Evolutionary conservation across 2,329 filamentous ascomycete species (phyloP).

Genomic region (Helminthosporium solani): DNA sequence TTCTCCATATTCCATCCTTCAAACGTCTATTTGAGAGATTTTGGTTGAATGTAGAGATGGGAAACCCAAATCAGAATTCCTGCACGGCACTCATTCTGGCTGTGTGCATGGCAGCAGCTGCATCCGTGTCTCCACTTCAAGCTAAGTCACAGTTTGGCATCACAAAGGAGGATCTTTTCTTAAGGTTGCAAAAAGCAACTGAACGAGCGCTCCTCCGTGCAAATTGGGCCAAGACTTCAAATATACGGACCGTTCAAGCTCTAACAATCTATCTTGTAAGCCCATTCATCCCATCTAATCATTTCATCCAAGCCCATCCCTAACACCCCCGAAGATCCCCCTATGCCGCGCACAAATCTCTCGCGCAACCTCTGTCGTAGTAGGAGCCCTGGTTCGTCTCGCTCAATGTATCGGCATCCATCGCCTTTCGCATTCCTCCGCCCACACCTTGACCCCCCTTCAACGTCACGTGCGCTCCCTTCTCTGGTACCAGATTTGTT

Average conservation of each 20-base stretch:
- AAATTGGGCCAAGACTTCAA: constrained; percentile 43
- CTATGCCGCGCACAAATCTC: constrained; percentile 42
- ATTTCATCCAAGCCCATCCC: too few relatives aligned
- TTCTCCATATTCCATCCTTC: constrained; percentile 40
- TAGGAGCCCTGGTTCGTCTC: constrained; percentile 40
- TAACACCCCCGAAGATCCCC: too few relatives aligned
- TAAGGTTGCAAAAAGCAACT: constrained; percentile 40
- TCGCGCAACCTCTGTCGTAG: constrained; percentile 40
- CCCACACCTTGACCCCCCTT: constrained; percentile 36
- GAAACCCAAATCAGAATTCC: constrained; percentile 38
- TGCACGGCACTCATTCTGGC: constrained; percentile 40
- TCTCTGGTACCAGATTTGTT: constrained; percentile 43
- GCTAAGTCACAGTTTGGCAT: constrained; percentile 44
- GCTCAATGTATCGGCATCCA: constrained; percentile 44
- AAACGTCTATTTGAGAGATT: constrained; percentile 41
- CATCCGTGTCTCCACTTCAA: constrained; percentile 39
- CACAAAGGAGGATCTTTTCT: constrained; percentile 39
- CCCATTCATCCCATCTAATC: background rate
- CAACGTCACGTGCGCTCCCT: constrained; percentile 41
- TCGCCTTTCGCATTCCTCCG: constrained; percentile 35
- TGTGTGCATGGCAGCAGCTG: constrained; percentile 41
- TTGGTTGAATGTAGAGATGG: constrained; percentile 41
- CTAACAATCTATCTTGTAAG: constrained; percentile 41
- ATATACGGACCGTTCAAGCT: constrained; percentile 40
- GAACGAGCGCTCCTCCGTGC: constrained; percentile 38